Conservation (phyloP, 225 moss, liverwort and hornwort genomes). For the Polytrichum formosum region DNA sequence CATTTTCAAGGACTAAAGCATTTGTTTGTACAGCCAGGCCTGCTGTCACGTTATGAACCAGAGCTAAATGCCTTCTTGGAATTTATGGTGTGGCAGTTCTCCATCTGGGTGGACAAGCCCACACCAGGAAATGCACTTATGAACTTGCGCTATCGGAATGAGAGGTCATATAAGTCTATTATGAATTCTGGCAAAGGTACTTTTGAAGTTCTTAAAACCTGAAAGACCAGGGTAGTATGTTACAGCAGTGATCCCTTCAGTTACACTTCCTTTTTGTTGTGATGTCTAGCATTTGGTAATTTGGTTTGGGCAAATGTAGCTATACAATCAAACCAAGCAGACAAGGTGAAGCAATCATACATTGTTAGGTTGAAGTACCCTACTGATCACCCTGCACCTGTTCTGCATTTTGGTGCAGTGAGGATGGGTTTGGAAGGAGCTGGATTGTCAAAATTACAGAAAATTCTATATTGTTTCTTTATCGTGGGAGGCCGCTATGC, state of each 20-base stretch:
- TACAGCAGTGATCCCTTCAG: not conserved
- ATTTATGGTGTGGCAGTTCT: constrained; percentile 91
- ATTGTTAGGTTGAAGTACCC: not conserved
- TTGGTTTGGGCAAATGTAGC: no score
- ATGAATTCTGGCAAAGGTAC: constrained; percentile 72
- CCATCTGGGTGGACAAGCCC: constrained; percentile 97
- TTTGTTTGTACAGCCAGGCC: constrained; percentile 91
- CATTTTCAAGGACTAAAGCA: constrained; percentile 7
- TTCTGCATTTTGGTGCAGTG: constrained; percentile 38
- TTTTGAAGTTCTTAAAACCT: not conserved
- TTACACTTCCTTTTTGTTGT: no score
- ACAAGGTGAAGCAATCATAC: no score
- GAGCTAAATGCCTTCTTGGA: constrained; percentile 92
- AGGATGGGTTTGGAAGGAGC: constrained; percentile 89
- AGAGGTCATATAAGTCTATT: constrained; percentile 63
- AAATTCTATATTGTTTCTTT: constrained; percentile 77
- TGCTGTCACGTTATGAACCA: constrained; percentile 87
- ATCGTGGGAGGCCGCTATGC: constrained; percentile 93
- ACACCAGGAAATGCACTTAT: constrained; percentile 93
- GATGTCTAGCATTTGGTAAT: no score
- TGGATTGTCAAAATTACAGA: constrained; percentile 83
- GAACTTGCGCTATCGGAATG: constrained; percentile 93
- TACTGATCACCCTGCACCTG: not conserved
- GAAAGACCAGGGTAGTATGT: not conserved
- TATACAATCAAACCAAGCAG: no score